These are phyloP conservation scores for Aschersonia sp. DNA, from an alignment of 2,329 filamentous ascomycete species.

Conservation along the genomic window DNA sequence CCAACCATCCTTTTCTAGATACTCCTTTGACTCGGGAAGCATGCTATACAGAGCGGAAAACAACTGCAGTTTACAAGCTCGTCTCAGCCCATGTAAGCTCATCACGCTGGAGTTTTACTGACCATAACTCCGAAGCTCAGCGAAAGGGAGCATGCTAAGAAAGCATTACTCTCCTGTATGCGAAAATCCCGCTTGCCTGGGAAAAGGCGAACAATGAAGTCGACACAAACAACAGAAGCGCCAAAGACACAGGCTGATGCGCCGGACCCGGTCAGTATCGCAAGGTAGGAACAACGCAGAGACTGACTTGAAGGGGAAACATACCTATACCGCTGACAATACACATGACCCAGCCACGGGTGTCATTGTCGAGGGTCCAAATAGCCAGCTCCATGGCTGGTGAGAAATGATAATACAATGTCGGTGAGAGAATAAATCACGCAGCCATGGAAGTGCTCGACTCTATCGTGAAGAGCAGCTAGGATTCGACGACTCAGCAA, in stretches of 20 bases:
- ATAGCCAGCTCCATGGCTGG: constrained; percentile 22
- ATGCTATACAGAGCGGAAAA: constrained; percentile 90
- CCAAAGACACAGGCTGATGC: constrained; percentile 51
- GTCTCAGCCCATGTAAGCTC: neutral
- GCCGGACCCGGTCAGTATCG: neutral
- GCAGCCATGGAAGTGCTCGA: neutral
- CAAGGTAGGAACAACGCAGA: neutral
- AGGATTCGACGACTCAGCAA: neutral
- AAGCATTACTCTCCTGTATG: constrained; percentile 79
- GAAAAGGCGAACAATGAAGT: constrained; percentile 59
- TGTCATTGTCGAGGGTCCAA: constrained; percentile 55
- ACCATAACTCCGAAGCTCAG: constrained; percentile 96
- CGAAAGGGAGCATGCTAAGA: constrained; percentile 78
- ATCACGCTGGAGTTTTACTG: constrained; percentile 3
- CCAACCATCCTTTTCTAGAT: constrained; percentile 57
- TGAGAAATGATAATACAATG: neutral
- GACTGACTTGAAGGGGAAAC: constrained; percentile 13
- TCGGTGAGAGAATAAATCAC: too few relatives aligned
- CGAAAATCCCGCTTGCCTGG: constrained; percentile 65
- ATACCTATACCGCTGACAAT: constrained; percentile 62
- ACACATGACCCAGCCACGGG: constrained; percentile 85
- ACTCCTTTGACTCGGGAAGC: constrained; percentile 72
- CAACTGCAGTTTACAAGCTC: constrained; percentile 37
- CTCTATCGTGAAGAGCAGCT: too few relatives aligned
- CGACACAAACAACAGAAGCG: constrained; percentile 75